Percentiles rank a stretch among this genome's conserved stretches.
phyloP scores from a whole-genome alignment of 371 early-diverging fungal species.

The Lichtheimia ornata region DNA sequence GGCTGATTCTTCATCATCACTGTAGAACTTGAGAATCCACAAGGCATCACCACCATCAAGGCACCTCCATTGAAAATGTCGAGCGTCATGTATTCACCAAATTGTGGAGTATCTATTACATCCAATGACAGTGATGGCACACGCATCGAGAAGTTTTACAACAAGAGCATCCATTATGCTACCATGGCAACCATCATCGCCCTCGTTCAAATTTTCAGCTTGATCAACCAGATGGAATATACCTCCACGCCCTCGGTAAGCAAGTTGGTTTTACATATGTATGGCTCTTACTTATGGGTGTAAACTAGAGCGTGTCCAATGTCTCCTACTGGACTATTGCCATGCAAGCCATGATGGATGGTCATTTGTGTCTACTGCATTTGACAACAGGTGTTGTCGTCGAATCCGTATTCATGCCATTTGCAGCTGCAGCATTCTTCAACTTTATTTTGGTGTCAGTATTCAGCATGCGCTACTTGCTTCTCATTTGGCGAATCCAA shows the following conservation, averaged over 20 bases:
- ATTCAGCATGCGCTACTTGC: slow-evolving; percentile 74
- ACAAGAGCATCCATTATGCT: slow-evolving; percentile 60
- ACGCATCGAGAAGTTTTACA: slow-evolving; percentile 55
- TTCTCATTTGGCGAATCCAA: slow-evolving; percentile 73
- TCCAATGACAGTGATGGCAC: slow-evolving; percentile 49
- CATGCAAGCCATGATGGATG: slow-evolving; percentile 71
- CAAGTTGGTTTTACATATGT: not conserved
- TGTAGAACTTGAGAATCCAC: slow-evolving; percentile 53
- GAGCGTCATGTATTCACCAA: slow-evolving; percentile 58
- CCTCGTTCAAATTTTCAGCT: slow-evolving; percentile 57
- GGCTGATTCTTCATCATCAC: not conserved
- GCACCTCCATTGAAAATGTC: slow-evolving; percentile 54
- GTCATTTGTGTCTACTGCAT: slow-evolving; percentile 67
- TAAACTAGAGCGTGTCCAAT: slow-evolving; percentile 60
- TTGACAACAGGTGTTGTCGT: slow-evolving; percentile 63
- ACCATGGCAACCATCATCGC: slow-evolving; percentile 53
- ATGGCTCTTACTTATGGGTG: not conserved
- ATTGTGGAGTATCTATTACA: slow-evolving; percentile 52
- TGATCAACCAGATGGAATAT: slow-evolving; percentile 74
- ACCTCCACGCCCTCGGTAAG: slow-evolving; percentile 76
- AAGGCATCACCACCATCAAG: slow-evolving; percentile 52
- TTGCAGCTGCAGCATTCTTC: slow-evolving; percentile 69
- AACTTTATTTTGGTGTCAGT: slow-evolving; percentile 71
- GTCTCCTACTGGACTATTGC: slow-evolving; percentile 77
- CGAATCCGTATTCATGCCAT: slow-evolving; percentile 62